These are phyloP conservation scores for Oxyria digyna DNA, from an alignment of 148 eudicot species.

Conservation along the genomic window DNA sequence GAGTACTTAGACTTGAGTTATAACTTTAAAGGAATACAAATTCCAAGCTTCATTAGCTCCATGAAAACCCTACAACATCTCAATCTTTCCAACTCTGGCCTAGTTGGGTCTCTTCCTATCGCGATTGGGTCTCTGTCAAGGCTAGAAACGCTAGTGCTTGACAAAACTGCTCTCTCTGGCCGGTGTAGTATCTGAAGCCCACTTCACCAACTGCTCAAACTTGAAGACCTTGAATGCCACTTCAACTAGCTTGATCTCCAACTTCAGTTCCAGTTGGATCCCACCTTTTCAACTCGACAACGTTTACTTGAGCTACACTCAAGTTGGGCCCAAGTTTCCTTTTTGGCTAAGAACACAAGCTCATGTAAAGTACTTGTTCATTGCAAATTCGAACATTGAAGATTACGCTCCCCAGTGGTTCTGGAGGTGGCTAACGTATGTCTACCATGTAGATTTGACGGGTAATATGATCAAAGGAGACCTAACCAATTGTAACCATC, in stretches of 20 bases:
- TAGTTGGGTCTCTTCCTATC: conserved; percentile 12
- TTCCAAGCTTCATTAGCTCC: conserved; percentile 24
- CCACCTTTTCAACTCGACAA: conserved; percentile 22
- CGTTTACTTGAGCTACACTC: conserved; percentile 9
- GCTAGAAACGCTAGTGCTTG: conserved; percentile 4
- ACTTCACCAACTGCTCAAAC: conserved; percentile 16
- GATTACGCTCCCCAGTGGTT: conserved; percentile 14
- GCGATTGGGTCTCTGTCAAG: conserved; percentile 11
- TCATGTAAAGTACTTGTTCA: conserved; percentile 5
- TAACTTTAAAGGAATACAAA: conserved; percentile 15
- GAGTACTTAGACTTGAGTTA: conserved; percentile 22
- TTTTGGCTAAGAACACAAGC: conserved; percentile 18
- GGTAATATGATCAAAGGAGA: neutral
- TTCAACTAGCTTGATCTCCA: conserved; percentile 7
- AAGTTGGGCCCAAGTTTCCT: conserved; percentile 13
- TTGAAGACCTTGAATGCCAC: conserved; percentile 5
- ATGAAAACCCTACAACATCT: conserved; percentile 17
- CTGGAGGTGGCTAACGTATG: neutral
- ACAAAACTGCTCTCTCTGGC: conserved; percentile 1
- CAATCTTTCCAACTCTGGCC: conserved; percentile 11
- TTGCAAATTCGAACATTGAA: conserved; percentile 10
- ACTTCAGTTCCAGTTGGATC: conserved; percentile 17
- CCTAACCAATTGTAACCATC: neutral
- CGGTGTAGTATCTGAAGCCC: conserved; percentile 11
- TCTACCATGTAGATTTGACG: neutral